Percentiles rank a stretch among this genome's conserved stretches.
Evolutionary conservation across 352 stramenopile genomes (phyloP).

Genomic region (Globisporangium canariense): DNA sequence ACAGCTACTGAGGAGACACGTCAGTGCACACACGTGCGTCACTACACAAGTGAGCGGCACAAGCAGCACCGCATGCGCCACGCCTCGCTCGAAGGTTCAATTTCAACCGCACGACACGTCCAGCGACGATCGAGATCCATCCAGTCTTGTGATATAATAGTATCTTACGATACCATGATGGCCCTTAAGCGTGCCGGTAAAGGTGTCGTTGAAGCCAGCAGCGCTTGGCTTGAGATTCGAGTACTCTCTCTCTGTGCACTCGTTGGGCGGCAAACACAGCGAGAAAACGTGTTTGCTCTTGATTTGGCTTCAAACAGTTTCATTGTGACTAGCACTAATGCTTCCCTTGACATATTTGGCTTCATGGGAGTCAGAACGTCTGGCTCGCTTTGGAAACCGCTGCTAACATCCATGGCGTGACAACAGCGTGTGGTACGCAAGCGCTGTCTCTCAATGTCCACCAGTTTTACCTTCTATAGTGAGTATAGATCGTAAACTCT

Average conservation of each 20-base stretch:
- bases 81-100: background rate
- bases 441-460: conserved; percentile 1
- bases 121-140: background rate
- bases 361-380: background rate
- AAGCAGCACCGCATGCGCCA: background rate
- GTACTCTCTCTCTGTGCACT: too few relatives aligned
- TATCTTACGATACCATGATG: too few relatives aligned
- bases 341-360: too few relatives aligned
- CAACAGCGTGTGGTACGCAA: conserved; percentile 4
- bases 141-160: background rate
- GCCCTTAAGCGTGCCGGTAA: too few relatives aligned
- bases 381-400: background rate
- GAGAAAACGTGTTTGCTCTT: too few relatives aligned
- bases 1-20: background rate
- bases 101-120: background rate
- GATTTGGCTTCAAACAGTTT: too few relatives aligned
- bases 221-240: too few relatives aligned
- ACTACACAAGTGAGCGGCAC: background rate
- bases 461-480: background rate
- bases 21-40: background rate
- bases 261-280: too few relatives aligned
- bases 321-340: too few relatives aligned
- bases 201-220: too few relatives aligned
- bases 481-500: background rate
- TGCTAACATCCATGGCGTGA: background rate